A percentile compares a stretch with the other conserved stretches of the same genome.
phyloP scores from a whole-genome alignment of 2,329 filamentous ascomycete genomes.

The Trichoderma simmonsii region DNA sequence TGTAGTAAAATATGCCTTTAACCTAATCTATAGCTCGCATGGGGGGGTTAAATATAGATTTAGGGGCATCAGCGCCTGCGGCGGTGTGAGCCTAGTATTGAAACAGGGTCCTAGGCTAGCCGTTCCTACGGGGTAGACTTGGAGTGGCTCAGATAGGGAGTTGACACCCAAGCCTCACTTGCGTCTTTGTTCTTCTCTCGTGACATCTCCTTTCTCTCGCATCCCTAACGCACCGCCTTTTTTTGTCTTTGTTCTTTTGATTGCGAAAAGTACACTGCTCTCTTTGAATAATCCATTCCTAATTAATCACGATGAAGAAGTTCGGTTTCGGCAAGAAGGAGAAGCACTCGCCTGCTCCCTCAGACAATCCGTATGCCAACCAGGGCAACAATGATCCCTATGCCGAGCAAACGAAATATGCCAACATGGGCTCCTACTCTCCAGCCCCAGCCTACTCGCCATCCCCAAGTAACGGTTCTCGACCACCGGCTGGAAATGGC shows the following conservation, averaged over 20 bases:
- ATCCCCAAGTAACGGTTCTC: conserved; percentile 36
- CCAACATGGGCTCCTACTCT: conserved; percentile 46
- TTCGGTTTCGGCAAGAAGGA: conserved; percentile 59
- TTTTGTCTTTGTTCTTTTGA: not conserved
- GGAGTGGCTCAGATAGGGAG: conserved; percentile 16
- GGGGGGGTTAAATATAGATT: not conserved
- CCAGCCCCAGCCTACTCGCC: conserved; percentile 46
- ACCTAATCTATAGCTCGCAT: not conserved
- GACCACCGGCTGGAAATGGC: conserved; percentile 3
- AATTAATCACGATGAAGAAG: conserved; percentile 50
- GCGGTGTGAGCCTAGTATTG: conserved; percentile 6
- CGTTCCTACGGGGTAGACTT: not conserved
- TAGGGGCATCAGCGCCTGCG: not conserved
- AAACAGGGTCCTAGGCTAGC: conserved; percentile 4
- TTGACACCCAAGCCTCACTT: conserved; percentile 11
- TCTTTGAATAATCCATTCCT: not conserved
- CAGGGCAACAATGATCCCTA: conserved; percentile 53
- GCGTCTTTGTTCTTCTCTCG: not conserved
- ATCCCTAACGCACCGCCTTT: not conserved
- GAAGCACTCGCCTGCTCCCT: conserved; percentile 38
- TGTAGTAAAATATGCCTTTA: not conserved
- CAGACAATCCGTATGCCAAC: conserved; percentile 58
- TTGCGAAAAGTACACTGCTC: not conserved
- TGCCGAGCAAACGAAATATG: conserved; percentile 45
- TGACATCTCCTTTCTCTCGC: conserved; percentile 16